A percentile compares a stretch with the other conserved stretches of the same genome.
Evolutionary conservation across 169 alveolate species (phyloP).

Genomic region (Theileria sp.): DNA sequence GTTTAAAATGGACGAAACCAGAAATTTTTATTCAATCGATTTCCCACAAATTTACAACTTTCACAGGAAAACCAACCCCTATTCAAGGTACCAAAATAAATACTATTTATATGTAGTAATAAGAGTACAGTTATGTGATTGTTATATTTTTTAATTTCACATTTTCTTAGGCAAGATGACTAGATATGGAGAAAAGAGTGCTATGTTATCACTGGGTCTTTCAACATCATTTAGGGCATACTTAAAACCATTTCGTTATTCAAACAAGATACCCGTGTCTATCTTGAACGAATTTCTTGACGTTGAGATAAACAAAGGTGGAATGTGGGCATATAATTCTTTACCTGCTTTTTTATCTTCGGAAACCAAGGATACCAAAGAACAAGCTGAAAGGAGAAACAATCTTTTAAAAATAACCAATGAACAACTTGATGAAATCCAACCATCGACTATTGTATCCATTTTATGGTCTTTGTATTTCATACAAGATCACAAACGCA

Average conservation of each 20-base stretch:
- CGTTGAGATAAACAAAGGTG: slow-evolving; percentile 52
- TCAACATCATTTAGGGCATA: slow-evolving; percentile 4
- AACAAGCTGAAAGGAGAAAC: not conserved
- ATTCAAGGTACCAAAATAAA: not conserved
- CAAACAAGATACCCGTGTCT: slow-evolving; percentile 28
- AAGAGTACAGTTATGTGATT: not conserved
- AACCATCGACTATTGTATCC: slow-evolving; percentile 28
- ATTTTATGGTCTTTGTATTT: slow-evolving; percentile 32
- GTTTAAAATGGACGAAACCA: slow-evolving; percentile 28
- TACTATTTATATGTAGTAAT: not conserved
- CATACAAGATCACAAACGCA: slow-evolving; percentile 16
- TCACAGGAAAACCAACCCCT: not conserved
- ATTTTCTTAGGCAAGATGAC: not conserved
- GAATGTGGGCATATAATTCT: slow-evolving; percentile 61
- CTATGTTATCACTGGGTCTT: slow-evolving; percentile 11
- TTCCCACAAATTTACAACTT: slow-evolving; percentile 17
- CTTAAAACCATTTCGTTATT: not conserved
- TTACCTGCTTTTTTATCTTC: slow-evolving; percentile 31
- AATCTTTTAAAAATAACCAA: slow-evolving; percentile 11
- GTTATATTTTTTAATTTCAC: not conserved
- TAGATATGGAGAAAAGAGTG: slow-evolving; percentile 3
- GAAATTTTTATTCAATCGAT: slow-evolving; percentile 12
- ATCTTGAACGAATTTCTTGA: slow-evolving; percentile 31
- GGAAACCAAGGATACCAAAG: not conserved
- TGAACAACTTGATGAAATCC: slow-evolving; percentile 30